phyloP scores from a whole-genome alignment of 2,329 filamentous ascomycete species.

The Nemania serpens region DNA sequence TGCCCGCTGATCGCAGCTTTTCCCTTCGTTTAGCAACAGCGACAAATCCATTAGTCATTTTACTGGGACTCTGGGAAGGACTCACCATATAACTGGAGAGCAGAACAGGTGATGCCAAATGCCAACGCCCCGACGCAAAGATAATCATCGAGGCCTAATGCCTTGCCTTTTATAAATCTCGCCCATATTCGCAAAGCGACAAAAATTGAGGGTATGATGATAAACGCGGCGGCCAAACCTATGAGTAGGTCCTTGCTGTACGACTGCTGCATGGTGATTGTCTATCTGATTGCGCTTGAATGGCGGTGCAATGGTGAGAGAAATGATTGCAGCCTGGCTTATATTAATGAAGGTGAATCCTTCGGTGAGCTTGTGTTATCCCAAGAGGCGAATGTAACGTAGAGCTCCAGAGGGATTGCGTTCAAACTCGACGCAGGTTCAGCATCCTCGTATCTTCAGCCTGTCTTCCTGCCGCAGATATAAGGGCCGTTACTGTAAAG shows the following conservation, averaged over 20 bases:
- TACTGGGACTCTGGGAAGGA: background rate
- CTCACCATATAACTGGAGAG: conserved; percentile 24
- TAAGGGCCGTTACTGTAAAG: too few relatives aligned
- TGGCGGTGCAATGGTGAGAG: too few relatives aligned
- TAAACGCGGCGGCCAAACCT: conserved; percentile 26
- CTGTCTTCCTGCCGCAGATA: too few relatives aligned
- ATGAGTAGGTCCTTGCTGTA: conserved; percentile 30
- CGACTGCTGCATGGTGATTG: background rate
- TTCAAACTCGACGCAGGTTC: too few relatives aligned
- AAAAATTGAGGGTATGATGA: conserved; percentile 27
- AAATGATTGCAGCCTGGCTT: too few relatives aligned
- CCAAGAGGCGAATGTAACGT: too few relatives aligned
- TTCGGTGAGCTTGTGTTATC: too few relatives aligned
- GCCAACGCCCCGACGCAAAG: conserved; percentile 19
- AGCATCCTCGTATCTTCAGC: too few relatives aligned
- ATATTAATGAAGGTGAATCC: too few relatives aligned
- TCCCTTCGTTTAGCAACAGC: background rate
- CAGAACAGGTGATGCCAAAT: conserved; percentile 22
- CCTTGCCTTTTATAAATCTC: conserved; percentile 17
- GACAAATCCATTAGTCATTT: background rate
- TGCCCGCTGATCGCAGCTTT: conserved; percentile 29
- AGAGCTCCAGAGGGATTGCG: too few relatives aligned
- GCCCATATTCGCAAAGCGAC: conserved; percentile 29
- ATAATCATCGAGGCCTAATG: conserved; percentile 25
- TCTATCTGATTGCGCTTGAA: too few relatives aligned